Evolutionary conservation across 192 early-diverging fungal genomes (phyloP).

Genomic region (Linnemannia schmuckeri): DNA sequence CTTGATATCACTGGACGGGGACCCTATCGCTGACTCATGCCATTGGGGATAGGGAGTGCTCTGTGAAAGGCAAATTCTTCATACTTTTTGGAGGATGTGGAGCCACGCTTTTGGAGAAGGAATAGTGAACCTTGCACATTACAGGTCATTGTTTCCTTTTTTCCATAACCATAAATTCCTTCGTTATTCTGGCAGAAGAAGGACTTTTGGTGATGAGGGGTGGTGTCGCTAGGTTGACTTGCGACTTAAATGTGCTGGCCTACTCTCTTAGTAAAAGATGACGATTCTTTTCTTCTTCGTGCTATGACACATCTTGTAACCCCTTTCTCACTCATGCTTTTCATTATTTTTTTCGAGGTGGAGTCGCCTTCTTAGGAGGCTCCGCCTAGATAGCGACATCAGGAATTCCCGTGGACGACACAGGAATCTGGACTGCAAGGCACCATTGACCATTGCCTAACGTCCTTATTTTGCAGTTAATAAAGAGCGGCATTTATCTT

Average conservation of each 20-base stretch:
- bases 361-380: neutral
- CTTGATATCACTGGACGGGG: neutral
- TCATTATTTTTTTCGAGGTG: neutral
- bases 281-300: neutral
- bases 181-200: neutral
- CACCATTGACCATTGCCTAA: neutral
- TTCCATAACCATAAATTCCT: conserved; percentile 5
- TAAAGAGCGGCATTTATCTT: too few species aligned
- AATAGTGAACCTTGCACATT: neutral
- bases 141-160: neutral
- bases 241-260: conserved; percentile 18
- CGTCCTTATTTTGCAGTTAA: neutral
- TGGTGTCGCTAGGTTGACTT: conserved; percentile 17
- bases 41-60: neutral
- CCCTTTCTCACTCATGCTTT: neutral
- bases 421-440: neutral
- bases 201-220: conserved; percentile 1
- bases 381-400: neutral
- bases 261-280: neutral
- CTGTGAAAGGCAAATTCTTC: neutral
- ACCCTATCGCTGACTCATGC: neutral
- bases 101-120: conserved; percentile 7
- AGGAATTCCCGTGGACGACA: neutral
- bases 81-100: neutral
- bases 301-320: neutral